phyloP scores from a whole-genome alignment of 768 basidiomycete species.

The Macrolepiota dolichaula region DNA sequence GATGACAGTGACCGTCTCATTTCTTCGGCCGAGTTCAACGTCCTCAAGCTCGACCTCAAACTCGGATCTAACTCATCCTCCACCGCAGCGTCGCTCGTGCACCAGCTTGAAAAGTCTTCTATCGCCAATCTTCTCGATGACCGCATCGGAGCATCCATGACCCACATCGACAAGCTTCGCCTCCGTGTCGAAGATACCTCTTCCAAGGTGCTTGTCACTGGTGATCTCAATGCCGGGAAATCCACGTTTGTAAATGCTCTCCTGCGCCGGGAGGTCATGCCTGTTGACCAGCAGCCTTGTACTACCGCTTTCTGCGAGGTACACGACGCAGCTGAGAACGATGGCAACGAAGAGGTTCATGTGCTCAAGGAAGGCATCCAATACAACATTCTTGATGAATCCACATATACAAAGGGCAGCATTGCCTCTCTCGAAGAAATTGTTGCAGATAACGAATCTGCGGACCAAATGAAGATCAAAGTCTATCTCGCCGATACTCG shows the following conservation, averaged over 20 bases:
- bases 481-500: slow-evolving; percentile 86
- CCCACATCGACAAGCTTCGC: slow-evolving; percentile 82
- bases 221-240: slow-evolving; percentile 97
- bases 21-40: slow-evolving; percentile 67
- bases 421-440: slow-evolving; percentile 76
- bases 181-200: slow-evolving; percentile 87
- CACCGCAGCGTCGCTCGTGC: slow-evolving; percentile 71
- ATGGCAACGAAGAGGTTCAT: slow-evolving; percentile 82
- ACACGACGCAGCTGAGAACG: slow-evolving; percentile 81
- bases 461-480: slow-evolving; percentile 76
- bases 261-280: slow-evolving; percentile 87
- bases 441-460: slow-evolving; percentile 70
- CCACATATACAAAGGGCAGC: slow-evolving; percentile 69
- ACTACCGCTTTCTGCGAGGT: slow-evolving; percentile 98
- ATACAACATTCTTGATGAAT: slow-evolving; percentile 70
- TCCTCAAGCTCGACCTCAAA: slow-evolving; percentile 90
- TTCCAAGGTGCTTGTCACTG: slow-evolving; percentile 95
- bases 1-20: slow-evolving; percentile 30
- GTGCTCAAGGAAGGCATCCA: slow-evolving; percentile 62
- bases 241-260: slow-evolving; percentile 98
- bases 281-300: slow-evolving; percentile 96
- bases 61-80: slow-evolving; percentile 73
- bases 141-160: slow-evolving; percentile 67
- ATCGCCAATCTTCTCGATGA: slow-evolving; percentile 91
- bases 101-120: slow-evolving; percentile 88